Evolutionary conservation across 176 grass and related monocot species (phyloP).

Genomic region (Oryza glaberrima): DNA sequence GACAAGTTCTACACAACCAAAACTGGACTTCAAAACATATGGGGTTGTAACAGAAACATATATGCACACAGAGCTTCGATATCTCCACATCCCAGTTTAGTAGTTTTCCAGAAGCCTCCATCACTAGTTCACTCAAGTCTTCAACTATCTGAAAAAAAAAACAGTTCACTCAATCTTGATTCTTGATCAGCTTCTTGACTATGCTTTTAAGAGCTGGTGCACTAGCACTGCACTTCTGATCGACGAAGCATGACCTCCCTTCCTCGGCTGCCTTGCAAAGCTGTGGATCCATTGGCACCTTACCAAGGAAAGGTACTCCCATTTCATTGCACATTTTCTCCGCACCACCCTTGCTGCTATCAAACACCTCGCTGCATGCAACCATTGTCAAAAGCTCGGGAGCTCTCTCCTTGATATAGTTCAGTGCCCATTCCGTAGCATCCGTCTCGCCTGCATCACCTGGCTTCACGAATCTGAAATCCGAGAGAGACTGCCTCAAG

Average conservation of each 20-base stretch:
- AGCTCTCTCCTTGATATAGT: conserved; percentile 69
- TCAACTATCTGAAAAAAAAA: not conserved
- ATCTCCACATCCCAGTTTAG: not conserved
- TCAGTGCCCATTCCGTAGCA: conserved; percentile 57
- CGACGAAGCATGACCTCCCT: conserved; percentile 88
- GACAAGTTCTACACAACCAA: not conserved
- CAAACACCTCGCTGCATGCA: conserved; percentile 79
- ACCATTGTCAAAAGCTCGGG: conserved; percentile 68
- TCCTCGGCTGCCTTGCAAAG: conserved; percentile 92
- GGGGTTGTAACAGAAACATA: too few relatives aligned
- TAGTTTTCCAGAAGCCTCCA: not conserved
- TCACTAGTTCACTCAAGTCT: conserved; percentile 17
- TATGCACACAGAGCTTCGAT: not conserved
- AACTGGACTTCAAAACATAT: not conserved
- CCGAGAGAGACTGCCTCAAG: conserved; percentile 53
- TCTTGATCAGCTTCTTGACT: conserved; percentile 69
- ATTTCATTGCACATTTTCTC: conserved; percentile 87
- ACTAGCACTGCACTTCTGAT: conserved; percentile 74
- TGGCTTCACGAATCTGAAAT: conserved; percentile 61
- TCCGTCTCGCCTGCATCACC: conserved; percentile 54
- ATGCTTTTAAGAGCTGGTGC: conserved; percentile 72
- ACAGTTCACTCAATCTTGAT: conserved; percentile 36
- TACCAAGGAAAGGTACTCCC: conserved; percentile 85
- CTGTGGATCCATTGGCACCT: conserved; percentile 90
- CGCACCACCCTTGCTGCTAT: conserved; percentile 73